A percentile compares a stretch with the other conserved stretches of the same genome.
Evolutionary conservation across 176 grass and related monocot species (phyloP).

Genomic region (Leersia perrieri): DNA sequence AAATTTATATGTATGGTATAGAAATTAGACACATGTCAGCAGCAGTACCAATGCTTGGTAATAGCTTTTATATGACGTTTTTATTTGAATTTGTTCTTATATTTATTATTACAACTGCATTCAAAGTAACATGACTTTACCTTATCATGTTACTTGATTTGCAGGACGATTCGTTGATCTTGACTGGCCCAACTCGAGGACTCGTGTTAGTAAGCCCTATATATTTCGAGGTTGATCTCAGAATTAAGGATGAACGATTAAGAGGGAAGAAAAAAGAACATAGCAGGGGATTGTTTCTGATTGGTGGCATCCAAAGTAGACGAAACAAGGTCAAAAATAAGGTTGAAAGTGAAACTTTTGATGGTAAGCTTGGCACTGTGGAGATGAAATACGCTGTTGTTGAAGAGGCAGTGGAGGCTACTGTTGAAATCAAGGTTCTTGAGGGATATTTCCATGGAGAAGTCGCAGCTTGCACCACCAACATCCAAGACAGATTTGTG

Average conservation of each 20-base stretch:
- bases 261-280: neutral
- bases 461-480: neutral
- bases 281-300: neutral
- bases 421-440: slow-evolving; percentile 18
- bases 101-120: neutral
- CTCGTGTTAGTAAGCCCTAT: neutral
- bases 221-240: slow-evolving; percentile 14
- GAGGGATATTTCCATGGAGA: neutral
- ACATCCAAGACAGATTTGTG: neutral
- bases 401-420: neutral
- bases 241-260: neutral
- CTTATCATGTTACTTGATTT: neutral
- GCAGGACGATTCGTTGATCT: neutral
- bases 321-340: neutral
- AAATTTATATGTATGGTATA: neutral
- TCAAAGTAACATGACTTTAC: neutral
- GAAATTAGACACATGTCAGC: neutral
- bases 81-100: neutral
- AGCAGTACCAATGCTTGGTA: neutral
- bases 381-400: slow-evolving; percentile 2
- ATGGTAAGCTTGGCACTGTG: neutral
- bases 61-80: neutral
- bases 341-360: neutral
- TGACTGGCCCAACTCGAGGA: slow-evolving; percentile 6
- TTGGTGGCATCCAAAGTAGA: neutral